A percentile compares a stretch with the other conserved stretches of the same genome.
These are phyloP conservation scores for Suillus occidentalis DNA, from an alignment of 768 basidiomycete genomes.

Conservation along the genomic window DNA sequence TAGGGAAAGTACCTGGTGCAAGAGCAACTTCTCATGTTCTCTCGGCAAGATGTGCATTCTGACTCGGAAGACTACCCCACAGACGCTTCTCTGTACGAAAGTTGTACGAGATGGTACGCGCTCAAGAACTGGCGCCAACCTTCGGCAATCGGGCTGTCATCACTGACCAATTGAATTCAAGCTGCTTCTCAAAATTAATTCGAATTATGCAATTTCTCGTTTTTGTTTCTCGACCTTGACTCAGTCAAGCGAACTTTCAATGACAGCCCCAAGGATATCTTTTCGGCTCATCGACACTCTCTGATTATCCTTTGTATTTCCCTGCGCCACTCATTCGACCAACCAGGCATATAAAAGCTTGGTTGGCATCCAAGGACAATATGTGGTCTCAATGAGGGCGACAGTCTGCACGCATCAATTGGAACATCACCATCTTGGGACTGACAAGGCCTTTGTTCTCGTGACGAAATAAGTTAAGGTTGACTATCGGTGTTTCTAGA, in stretches of 20 bases:
- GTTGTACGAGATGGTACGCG: not conserved
- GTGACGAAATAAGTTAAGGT: not conserved
- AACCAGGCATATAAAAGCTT: not conserved
- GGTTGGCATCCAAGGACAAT: not conserved
- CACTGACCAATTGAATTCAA: no score
- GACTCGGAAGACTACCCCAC: not conserved
- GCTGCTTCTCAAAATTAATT: not conserved
- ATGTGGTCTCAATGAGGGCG: not conserved
- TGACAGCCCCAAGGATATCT: not conserved
- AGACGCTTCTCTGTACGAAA: not conserved
- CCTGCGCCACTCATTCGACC: not conserved
- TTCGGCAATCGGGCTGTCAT: not conserved
- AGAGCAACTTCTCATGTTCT: conserved; percentile 71
- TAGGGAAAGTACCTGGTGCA: conserved; percentile 55
- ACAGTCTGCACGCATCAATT: not conserved
- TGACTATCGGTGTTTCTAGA: not conserved
- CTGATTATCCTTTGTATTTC: not conserved
- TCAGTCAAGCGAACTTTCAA: not conserved
- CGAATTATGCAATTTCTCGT: not conserved
- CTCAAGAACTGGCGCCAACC: not conserved
- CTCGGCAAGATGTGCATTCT: conserved; percentile 74
- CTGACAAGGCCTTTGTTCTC: not conserved
- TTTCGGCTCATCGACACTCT: not conserved
- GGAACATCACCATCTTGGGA: not conserved
- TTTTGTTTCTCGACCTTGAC: not conserved